phyloP scores from a whole-genome alignment of 2,329 filamentous ascomycete genomes.

The Stenocarpella maydis region DNA sequence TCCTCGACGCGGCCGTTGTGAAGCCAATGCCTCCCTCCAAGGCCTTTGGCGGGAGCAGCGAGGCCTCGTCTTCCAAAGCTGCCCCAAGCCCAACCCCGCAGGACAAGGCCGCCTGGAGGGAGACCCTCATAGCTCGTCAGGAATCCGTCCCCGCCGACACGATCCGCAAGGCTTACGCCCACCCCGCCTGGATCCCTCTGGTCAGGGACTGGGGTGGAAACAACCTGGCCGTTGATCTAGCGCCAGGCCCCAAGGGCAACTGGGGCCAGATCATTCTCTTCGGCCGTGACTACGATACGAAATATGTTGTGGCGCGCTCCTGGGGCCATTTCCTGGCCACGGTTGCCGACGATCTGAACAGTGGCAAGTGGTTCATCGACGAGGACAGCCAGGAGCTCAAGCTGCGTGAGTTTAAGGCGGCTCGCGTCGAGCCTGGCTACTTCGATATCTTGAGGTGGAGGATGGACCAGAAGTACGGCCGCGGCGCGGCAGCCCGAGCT shows the following conservation, averaged over 20 bases:
- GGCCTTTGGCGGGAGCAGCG: constrained; percentile 70
- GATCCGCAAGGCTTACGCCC: constrained; percentile 91
- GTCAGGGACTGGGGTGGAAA: constrained; percentile 99
- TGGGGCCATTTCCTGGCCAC: constrained; percentile 88
- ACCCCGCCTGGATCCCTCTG: constrained; percentile 94
- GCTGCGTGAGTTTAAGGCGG: constrained; percentile 87
- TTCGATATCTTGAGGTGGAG: constrained; percentile 96
- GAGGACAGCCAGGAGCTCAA: constrained; percentile 93
- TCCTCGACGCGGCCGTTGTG: constrained; percentile 66
- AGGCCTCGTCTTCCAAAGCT: constrained; percentile 74
- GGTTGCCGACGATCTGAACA: constrained; percentile 89
- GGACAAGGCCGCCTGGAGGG: constrained; percentile 77
- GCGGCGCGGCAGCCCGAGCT: constrained; percentile 51
- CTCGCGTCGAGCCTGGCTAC: constrained; percentile 90
- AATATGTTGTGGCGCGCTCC: constrained; percentile 93
- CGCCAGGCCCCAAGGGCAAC: constrained; percentile 85
- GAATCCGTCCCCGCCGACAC: constrained; percentile 86
- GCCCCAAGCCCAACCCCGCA: constrained; percentile 59
- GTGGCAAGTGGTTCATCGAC: constrained; percentile 90
- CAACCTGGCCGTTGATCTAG: constrained; percentile 92
- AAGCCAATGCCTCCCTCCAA: constrained; percentile 74
- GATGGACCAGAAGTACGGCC: constrained; percentile 92
- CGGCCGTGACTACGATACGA: constrained; percentile 97
- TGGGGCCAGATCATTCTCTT: constrained; percentile 98
- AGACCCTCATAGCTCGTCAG: constrained; percentile 84